Evolutionary conservation across 176 grass and related monocot genomes (phyloP).

Genomic region (Saccharum officinarum): DNA sequence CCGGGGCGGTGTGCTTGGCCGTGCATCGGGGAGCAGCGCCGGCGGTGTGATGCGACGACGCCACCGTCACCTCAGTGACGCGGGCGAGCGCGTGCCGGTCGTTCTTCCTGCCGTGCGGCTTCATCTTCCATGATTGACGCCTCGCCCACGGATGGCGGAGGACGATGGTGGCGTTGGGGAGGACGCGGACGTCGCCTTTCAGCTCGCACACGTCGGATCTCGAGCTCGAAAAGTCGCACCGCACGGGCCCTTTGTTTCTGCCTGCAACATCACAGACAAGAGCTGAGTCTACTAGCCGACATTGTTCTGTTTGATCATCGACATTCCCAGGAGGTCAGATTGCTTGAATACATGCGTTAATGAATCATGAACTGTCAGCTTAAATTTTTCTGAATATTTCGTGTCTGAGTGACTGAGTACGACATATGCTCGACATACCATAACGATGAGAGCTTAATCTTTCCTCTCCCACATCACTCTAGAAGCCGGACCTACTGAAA

Average conservation of each 20-base stretch:
- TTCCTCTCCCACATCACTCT: background rate
- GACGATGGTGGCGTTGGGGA: slow-evolving; percentile 27
- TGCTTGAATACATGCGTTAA: background rate
- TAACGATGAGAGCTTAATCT: slow-evolving; percentile 1
- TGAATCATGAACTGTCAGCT: background rate
- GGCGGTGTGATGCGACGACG: slow-evolving; percentile 27
- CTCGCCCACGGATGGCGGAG: slow-evolving; percentile 16
- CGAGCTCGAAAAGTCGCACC: slow-evolving; percentile 43
- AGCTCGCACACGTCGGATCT: slow-evolving; percentile 61
- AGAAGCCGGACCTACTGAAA: slow-evolving; percentile 27
- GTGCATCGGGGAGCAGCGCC: slow-evolving; percentile 33
- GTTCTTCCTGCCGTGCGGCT: slow-evolving; percentile 68
- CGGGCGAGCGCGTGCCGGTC: slow-evolving; percentile 53
- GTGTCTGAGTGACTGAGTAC: background rate
- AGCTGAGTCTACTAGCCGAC: background rate
- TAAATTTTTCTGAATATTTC: background rate
- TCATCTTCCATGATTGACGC: slow-evolving; percentile 50
- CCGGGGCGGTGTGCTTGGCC: slow-evolving; percentile 38
- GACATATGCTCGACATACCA: slow-evolving; percentile 9
- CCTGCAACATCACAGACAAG: slow-evolving; percentile 25
- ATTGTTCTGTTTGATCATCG: background rate
- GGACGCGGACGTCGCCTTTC: slow-evolving; percentile 45
- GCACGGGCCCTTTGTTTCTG: slow-evolving; percentile 1
- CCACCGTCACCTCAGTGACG: slow-evolving; percentile 54
- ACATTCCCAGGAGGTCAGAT: background rate